These are phyloP conservation scores for Ettlia oleoabundans DNA, from an alignment of 139 green algal genomes.

Conservation along the genomic window DNA sequence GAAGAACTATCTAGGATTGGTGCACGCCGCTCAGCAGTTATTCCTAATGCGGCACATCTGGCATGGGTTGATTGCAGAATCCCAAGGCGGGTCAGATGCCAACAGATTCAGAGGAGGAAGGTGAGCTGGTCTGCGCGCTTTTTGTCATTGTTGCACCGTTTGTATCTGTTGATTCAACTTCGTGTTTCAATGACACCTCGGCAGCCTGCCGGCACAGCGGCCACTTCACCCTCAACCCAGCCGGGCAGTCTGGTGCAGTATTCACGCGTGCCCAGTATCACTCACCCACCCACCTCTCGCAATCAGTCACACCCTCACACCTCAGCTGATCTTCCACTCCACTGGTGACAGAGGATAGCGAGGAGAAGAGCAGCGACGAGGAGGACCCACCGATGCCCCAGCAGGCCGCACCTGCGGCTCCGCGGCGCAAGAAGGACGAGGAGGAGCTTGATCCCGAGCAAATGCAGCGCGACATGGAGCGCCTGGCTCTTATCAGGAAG, in stretches of 20 bases:
- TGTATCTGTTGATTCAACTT: neutral
- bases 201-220: too few relatives aligned
- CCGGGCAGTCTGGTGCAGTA: neutral
- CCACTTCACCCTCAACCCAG: neutral
- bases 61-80: neutral
- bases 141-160: neutral
- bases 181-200: too few relatives aligned
- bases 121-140: too few relatives aligned
- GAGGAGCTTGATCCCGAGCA: conserved; percentile 67
- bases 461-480: conserved; percentile 75
- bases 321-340: neutral
- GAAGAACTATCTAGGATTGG: too few relatives aligned
- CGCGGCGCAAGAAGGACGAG: conserved; percentile 42
- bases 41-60: too few relatives aligned
- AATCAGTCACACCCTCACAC: neutral
- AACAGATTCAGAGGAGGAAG: conserved; percentile 20
- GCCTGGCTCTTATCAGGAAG: conserved; percentile 73
- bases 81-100: conserved; percentile 25
- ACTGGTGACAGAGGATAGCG: conserved; percentile 9
- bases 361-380: conserved; percentile 36
- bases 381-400: conserved; percentile 18
- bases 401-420: neutral
- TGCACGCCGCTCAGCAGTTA: neutral
- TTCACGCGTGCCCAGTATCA: too few relatives aligned
- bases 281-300: too few relatives aligned